These are phyloP conservation scores for Amanita thiersii DNA, from an alignment of 768 basidiomycete species.

Conservation along the genomic window DNA sequence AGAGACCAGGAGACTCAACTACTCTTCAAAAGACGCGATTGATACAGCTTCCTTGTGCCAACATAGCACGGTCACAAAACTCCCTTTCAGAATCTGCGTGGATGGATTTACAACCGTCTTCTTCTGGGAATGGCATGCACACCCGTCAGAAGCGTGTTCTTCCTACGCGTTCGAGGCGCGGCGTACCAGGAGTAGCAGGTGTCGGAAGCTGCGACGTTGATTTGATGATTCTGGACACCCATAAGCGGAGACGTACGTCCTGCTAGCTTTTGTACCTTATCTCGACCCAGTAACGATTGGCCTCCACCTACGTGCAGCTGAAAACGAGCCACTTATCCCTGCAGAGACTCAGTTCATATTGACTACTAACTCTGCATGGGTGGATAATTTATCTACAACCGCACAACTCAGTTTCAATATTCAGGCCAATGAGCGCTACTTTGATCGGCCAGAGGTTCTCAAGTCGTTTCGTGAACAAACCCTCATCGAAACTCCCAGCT, in stretches of 20 bases:
- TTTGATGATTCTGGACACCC: slow-evolving; percentile 75
- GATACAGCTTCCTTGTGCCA: too few relatives aligned
- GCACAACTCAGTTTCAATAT: slow-evolving; percentile 41
- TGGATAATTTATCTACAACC: slow-evolving; percentile 32
- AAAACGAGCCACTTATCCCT: slow-evolving; percentile 67
- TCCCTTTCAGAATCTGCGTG: slow-evolving; percentile 5
- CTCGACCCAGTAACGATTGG: too few relatives aligned
- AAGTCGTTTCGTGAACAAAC: slow-evolving; percentile 60
- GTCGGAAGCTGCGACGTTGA: slow-evolving; percentile 76
- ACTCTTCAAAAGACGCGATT: too few relatives aligned
- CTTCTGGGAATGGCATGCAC: slow-evolving; percentile 23
- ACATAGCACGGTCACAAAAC: too few relatives aligned
- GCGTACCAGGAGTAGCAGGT: slow-evolving; percentile 71
- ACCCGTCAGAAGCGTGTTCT: slow-evolving; percentile 69
- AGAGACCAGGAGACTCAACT: too few relatives aligned
- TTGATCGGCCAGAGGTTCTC: slow-evolving; percentile 71
- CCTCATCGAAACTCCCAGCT: slow-evolving; percentile 75
- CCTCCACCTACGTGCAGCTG: slow-evolving; percentile 39
- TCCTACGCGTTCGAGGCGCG: slow-evolving; percentile 73
- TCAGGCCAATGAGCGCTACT: slow-evolving; percentile 62
- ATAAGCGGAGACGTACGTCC: slow-evolving; percentile 65
- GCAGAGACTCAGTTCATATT: slow-evolving; percentile 57
- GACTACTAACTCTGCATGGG: slow-evolving; percentile 58
- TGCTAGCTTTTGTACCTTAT: slow-evolving; percentile 11
- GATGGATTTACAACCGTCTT: slow-evolving; percentile 32